A percentile compares a stretch with the other conserved stretches of the same genome.
Evolutionary conservation across 192 early-diverging fungal genomes (phyloP).

Genomic region (Borealophlyctis nickersoniae): DNA sequence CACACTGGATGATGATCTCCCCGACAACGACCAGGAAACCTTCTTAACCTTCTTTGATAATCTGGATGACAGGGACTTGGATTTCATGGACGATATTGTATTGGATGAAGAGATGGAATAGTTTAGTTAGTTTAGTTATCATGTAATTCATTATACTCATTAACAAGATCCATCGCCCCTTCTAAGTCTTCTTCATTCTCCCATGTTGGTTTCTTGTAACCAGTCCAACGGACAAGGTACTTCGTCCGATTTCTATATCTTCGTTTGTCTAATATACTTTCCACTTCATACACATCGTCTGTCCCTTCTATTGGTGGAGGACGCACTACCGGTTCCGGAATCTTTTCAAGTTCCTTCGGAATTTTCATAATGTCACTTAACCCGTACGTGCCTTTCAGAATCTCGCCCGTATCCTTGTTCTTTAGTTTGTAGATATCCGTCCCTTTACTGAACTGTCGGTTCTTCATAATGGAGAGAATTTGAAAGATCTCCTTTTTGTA

Average conservation of each 20-base stretch:
- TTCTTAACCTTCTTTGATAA: too few species aligned
- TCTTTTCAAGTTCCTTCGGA: background rate
- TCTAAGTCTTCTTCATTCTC: background rate
- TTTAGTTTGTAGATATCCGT: background rate
- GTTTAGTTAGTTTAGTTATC: background rate
- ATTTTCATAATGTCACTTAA: background rate
- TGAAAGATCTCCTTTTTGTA: background rate
- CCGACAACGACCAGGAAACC: too few species aligned
- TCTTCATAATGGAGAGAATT: background rate
- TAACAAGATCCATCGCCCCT: background rate
- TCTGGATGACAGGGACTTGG: too few species aligned
- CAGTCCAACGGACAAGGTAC: background rate
- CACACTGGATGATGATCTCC: too few species aligned
- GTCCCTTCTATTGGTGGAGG: background rate
- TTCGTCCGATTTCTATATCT: background rate
- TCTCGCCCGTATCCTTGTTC: background rate
- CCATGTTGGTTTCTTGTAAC: background rate
- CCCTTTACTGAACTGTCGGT: background rate
- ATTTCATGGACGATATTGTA: background rate
- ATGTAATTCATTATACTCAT: background rate
- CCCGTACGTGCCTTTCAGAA: background rate
- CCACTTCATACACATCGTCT: background rate
- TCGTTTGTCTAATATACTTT: background rate
- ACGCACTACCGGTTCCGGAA: background rate
- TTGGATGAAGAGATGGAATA: background rate